These are phyloP conservation scores for Taiozyma sp. DNA, from an alignment of 1,139 yeast species.

Conservation along the genomic window DNA sequence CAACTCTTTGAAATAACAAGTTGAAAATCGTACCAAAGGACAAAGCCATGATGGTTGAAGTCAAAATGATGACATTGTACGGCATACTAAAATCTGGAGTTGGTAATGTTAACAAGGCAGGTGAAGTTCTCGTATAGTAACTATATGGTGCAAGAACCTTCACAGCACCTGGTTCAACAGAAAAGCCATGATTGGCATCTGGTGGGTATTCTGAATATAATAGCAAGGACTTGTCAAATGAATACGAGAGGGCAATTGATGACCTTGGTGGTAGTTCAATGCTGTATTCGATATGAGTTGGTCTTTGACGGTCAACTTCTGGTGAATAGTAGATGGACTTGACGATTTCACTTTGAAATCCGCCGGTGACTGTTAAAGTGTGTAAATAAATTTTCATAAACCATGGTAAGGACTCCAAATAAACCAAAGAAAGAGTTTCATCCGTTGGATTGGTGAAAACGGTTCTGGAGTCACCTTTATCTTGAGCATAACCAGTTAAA, in stretches of 20 bases:
- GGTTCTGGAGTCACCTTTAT: slow-evolving; percentile 82
- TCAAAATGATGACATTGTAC: slow-evolving; percentile 89
- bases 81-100: slow-evolving; percentile 99
- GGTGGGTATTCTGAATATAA: slow-evolving; percentile 94
- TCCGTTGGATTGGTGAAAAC: slow-evolving; percentile 63
- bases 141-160: slow-evolving; percentile 38
- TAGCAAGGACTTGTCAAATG: slow-evolving; percentile 82
- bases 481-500: slow-evolving; percentile 87
- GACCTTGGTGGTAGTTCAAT: slow-evolving; percentile 60
- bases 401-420: slow-evolving; percentile 91
- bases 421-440: slow-evolving; percentile 44
- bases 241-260: slow-evolving; percentile 60
- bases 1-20: slow-evolving; percentile 65
- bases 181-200: slow-evolving; percentile 98
- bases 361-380: slow-evolving; percentile 40
- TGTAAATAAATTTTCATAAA: slow-evolving; percentile 80
- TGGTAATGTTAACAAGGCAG: slow-evolving; percentile 78
- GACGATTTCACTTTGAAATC: slow-evolving; percentile 31
- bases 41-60: slow-evolving; percentile 90
- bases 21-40: slow-evolving; percentile 87
- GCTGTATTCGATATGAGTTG: slow-evolving; percentile 74
- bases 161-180: slow-evolving; percentile 84
- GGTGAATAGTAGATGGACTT: slow-evolving; percentile 62
- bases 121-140: slow-evolving; percentile 77
- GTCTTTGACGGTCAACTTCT: slow-evolving; percentile 73